These are phyloP conservation scores for Gonium pectorale DNA, from an alignment of 139 green algal species.

Conservation along the genomic window DNA sequence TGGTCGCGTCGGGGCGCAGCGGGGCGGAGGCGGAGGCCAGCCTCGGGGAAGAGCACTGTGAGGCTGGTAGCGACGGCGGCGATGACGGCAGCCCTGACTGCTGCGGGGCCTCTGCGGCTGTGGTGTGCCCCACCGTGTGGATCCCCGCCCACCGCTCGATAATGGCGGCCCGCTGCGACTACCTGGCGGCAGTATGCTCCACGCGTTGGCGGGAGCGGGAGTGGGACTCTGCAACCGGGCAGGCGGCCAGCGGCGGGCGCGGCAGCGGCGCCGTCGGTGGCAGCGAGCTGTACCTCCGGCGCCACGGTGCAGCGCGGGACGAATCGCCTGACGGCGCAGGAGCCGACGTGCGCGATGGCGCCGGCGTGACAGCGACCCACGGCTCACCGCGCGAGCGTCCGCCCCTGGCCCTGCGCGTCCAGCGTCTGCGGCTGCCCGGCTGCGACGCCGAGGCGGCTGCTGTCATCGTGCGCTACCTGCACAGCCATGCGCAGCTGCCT, in stretches of 20 bases:
- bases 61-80: background rate
- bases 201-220: background rate
- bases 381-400: no score
- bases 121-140: background rate
- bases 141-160: slow-evolving; percentile 13
- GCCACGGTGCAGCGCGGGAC: background rate
- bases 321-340: background rate
- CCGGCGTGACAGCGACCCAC: background rate
- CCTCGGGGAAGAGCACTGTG: no score
- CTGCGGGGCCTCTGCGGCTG: background rate
- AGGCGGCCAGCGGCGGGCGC: background rate
- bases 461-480: slow-evolving; percentile 5
- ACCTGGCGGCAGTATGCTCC: slow-evolving; percentile 26
- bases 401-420: background rate
- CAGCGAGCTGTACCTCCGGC: background rate
- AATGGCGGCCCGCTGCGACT: slow-evolving; percentile 15
- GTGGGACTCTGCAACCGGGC: background rate
- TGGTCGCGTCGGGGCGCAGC: no score
- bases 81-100: background rate
- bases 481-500: background rate
- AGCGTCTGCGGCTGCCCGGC: slow-evolving; percentile 16
- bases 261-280: background rate
- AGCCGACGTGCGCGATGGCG: background rate
- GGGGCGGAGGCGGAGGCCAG: no score
- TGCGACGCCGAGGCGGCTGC: slow-evolving; percentile 13